Evolutionary conservation across 129 eudicot species (phyloP).

Genomic region (Pulicaria dysenterica): DNA sequence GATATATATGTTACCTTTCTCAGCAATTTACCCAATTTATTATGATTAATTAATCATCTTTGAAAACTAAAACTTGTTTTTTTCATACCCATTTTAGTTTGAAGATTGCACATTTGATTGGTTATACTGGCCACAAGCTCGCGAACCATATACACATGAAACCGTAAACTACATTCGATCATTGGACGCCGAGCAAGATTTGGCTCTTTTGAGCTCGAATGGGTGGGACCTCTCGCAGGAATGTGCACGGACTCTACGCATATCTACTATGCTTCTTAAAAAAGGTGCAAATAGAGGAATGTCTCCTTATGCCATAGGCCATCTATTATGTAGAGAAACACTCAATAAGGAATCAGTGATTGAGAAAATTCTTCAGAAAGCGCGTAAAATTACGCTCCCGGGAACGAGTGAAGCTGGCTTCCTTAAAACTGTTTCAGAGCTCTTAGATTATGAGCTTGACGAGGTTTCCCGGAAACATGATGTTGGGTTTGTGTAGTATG

Average conservation of each 20-base stretch:
- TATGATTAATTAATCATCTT: not conserved
- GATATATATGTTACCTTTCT: no score
- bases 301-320: constrained; percentile 56
- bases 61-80: not conserved
- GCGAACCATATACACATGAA: constrained; percentile 48
- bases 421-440: constrained; percentile 43
- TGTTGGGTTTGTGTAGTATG: constrained; percentile 25
- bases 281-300: constrained; percentile 62
- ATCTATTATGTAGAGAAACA: constrained; percentile 64
- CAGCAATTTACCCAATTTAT: no score
- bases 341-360: constrained; percentile 55
- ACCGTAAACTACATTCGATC: constrained; percentile 51
- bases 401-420: constrained; percentile 58
- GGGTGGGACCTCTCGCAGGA: constrained; percentile 57
- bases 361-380: constrained; percentile 57
- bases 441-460: constrained; percentile 53
- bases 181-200: constrained; percentile 56
- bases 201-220: constrained; percentile 47
- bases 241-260: constrained; percentile 57
- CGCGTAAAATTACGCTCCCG: constrained; percentile 46
- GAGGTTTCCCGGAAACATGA: constrained; percentile 26
- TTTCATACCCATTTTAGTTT: constrained; percentile 42
- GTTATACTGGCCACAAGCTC: constrained; percentile 78
- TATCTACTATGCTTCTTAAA: constrained; percentile 72
- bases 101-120: constrained; percentile 79